These are phyloP conservation scores for Leptosphaerulina australis DNA, from an alignment of 2,329 filamentous ascomycete genomes.

Conservation along the genomic window DNA sequence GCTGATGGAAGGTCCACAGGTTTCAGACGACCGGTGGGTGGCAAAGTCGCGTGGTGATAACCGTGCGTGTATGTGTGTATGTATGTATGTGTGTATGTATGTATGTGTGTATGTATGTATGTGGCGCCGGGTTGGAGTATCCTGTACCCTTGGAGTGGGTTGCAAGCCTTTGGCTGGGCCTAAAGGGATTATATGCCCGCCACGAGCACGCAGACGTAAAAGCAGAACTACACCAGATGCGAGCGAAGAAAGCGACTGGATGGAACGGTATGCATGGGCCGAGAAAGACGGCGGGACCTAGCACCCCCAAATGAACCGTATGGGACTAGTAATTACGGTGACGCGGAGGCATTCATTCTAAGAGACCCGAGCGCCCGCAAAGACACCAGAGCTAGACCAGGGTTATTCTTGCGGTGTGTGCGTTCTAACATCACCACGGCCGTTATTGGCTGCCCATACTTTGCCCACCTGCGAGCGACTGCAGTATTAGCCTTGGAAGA, in stretches of 20 bases:
- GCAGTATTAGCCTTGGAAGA: background rate
- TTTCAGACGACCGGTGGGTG: conserved; percentile 28
- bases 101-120: conserved; percentile 6
- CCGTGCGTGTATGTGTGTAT: too few species aligned
- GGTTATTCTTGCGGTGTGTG: conserved; percentile 12
- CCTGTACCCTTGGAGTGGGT: conserved; percentile 17
- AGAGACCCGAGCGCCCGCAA: conserved; percentile 5
- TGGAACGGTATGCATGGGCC: conserved; percentile 18
- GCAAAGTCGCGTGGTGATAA: conserved; percentile 31
- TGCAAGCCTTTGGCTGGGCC: conserved; percentile 27
- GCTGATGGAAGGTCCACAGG: conserved; percentile 29
- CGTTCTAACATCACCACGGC: too few species aligned
- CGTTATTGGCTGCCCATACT: conserved; percentile 2
- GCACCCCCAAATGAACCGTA: conserved; percentile 28
- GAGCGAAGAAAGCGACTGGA: conserved; percentile 11
- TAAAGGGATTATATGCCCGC: conserved; percentile 25
- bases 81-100: too few species aligned
- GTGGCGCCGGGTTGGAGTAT: conserved; percentile 16
- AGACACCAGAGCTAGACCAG: background rate
- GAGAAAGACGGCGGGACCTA: conserved; percentile 33
- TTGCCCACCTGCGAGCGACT: conserved; percentile 1
- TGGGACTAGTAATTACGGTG: conserved; percentile 25
- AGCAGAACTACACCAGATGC: conserved; percentile 16
- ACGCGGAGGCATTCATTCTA: conserved; percentile 13
- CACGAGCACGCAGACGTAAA: conserved; percentile 20